A percentile compares a stretch with the other conserved stretches of the same genome.
Conservation (phyloP, 108 stramenopile genomes). For the Aurantiochytrium sp. region DNA sequence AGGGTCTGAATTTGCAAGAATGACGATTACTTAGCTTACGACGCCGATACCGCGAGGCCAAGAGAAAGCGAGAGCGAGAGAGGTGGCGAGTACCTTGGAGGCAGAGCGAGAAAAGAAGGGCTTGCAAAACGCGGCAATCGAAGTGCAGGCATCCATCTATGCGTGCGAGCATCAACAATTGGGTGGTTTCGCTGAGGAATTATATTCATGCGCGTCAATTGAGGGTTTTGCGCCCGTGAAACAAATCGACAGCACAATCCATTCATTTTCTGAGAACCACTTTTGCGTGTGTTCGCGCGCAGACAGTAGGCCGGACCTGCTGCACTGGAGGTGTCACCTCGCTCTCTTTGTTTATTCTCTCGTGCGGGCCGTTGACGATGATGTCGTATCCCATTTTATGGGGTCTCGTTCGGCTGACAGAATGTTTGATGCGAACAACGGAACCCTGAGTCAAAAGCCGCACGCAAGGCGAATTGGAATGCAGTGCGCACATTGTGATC, state of each 20-base stretch:
- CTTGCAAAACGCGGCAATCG: too few species aligned
- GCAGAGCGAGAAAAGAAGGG: not conserved
- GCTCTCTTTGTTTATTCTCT: not conserved
- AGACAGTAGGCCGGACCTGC: not conserved
- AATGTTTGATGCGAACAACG: not conserved
- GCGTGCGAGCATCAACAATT: not conserved
- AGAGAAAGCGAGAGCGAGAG: not conserved
- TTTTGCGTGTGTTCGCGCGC: too few species aligned
- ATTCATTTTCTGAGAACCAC: not conserved
- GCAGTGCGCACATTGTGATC: not conserved
- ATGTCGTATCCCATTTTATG: not conserved
- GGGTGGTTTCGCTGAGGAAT: not conserved
- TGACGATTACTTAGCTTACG: not conserved
- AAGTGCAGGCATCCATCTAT: too few species aligned
- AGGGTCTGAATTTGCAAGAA: not conserved
- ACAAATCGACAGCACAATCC: not conserved
- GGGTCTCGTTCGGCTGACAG: slow-evolving; percentile 8
- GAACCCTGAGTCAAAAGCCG: not conserved
- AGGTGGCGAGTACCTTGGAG: not conserved
- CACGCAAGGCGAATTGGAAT: not conserved
- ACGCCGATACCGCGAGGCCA: not conserved
- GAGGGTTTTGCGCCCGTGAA: not conserved
- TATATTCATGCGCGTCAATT: slow-evolving; percentile 5
- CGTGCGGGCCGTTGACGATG: not conserved
- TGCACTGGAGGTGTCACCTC: not conserved